Evolutionary conservation across 805 yeast genomes (phyloP).

Genomic region (Hagleromyces aurorensis): DNA sequence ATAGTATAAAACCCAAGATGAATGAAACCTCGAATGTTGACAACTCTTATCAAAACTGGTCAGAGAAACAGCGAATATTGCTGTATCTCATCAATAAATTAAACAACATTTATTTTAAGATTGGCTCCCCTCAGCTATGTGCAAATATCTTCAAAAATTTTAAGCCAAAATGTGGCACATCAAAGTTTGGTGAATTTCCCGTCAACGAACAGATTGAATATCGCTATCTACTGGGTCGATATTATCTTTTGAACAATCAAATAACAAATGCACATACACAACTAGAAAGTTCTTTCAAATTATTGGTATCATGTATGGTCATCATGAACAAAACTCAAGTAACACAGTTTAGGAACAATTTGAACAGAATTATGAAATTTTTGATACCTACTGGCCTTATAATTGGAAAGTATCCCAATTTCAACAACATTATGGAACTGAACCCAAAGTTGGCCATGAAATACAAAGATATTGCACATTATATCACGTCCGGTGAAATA

Average conservation of each 20-base stretch:
- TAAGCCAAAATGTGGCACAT: constrained; percentile 51
- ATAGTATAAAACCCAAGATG: constrained; percentile 42
- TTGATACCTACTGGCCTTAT: constrained; percentile 47
- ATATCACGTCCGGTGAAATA: constrained; percentile 39
- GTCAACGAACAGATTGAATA: constrained; percentile 45
- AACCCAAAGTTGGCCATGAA: constrained; percentile 25
- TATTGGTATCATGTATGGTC: constrained; percentile 28
- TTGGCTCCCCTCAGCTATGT: constrained; percentile 31
- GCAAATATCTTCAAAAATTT: constrained; percentile 32
- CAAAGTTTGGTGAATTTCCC: constrained; percentile 38
- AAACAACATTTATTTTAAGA: constrained; percentile 48
- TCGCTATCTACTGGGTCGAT: constrained; percentile 49
- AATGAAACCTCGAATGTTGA: constrained; percentile 22
- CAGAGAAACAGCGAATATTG: constrained; percentile 40
- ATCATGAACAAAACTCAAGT: constrained; percentile 2
- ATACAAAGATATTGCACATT: constrained; percentile 33
- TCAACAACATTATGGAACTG: constrained; percentile 18
- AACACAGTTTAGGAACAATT: constrained; percentile 14
- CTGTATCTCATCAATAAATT: constrained; percentile 46
- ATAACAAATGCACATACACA: constrained; percentile 45
- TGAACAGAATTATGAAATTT: constrained; percentile 37
- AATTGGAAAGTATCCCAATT: constrained; percentile 46
- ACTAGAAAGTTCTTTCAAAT: constrained; percentile 44
- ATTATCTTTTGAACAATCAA: constrained; percentile 45
- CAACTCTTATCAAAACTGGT: constrained; percentile 17